Conservation (phyloP, 75 land plant species). For the Adiantum capillusveneris region DNA sequence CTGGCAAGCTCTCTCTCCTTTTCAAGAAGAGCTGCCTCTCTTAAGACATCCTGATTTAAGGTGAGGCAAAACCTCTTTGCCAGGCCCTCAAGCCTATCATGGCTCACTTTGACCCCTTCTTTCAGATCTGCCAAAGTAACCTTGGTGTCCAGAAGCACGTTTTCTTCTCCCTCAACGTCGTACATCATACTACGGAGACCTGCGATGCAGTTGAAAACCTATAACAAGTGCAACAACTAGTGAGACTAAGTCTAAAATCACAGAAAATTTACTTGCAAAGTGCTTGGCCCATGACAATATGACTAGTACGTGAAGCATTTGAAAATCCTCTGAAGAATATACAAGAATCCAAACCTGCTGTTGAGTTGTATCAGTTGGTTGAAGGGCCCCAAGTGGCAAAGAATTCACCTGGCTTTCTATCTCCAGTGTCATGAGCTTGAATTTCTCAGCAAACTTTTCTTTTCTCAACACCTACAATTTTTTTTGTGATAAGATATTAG, state of each 20-base stretch:
- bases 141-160: slow-evolving; percentile 21
- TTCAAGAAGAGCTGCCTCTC: slow-evolving; percentile 20
- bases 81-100: slow-evolving; percentile 17
- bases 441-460: slow-evolving; percentile 18
- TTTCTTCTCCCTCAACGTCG: slow-evolving; percentile 13
- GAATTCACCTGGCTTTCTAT: slow-evolving; percentile 16
- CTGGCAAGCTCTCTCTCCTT: slow-evolving; percentile 39
- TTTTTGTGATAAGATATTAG: neutral
- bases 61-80: slow-evolving; percentile 26
- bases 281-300: too few species aligned
- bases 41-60: slow-evolving; percentile 21
- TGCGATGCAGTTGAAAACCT: slow-evolving; percentile 35
- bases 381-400: slow-evolving; percentile 25
- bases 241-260: too few species aligned
- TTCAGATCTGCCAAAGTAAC: slow-evolving; percentile 16
- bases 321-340: too few species aligned
- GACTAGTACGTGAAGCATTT: too few species aligned
- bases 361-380: slow-evolving; percentile 26
- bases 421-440: slow-evolving; percentile 21
- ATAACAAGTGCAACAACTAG: too few species aligned
- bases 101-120: slow-evolving; percentile 17
- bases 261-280: too few species aligned
- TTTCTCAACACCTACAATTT: slow-evolving; percentile 24
- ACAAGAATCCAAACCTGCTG: slow-evolving; percentile 18
- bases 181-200: slow-evolving; percentile 27